These are phyloP conservation scores for Conticribra guillardii DNA, from an alignment of 108 stramenopile species.

Conservation along the genomic window DNA sequence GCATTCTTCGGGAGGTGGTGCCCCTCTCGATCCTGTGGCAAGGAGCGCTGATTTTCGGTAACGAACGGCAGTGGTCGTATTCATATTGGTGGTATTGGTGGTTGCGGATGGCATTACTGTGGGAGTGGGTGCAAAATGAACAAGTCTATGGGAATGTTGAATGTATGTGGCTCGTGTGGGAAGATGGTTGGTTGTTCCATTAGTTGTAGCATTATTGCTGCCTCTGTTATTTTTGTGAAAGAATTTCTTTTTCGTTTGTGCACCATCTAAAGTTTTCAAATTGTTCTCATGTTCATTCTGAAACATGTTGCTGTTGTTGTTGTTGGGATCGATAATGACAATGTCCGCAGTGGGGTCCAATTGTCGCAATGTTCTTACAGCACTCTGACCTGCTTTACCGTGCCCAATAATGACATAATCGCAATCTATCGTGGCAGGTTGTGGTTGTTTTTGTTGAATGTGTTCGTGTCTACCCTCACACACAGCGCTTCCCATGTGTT, in stretches of 20 bases:
- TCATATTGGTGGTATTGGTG: not conserved
- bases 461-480: too few relatives aligned
- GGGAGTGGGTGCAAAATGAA: slow-evolving; percentile 9
- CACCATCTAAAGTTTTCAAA: too few relatives aligned
- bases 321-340: slow-evolving; percentile 42
- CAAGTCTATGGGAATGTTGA: slow-evolving; percentile 33
- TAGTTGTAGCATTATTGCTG: slow-evolving; percentile 1
- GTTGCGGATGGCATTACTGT: not conserved
- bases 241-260: too few relatives aligned
- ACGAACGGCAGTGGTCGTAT: slow-evolving; percentile 27
- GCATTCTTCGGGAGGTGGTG: slow-evolving; percentile 74
- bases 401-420: slow-evolving; percentile 47
- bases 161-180: slow-evolving; percentile 25
- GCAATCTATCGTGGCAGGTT: slow-evolving; percentile 20
- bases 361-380: slow-evolving; percentile 26
- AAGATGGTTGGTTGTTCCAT: slow-evolving; percentile 15
- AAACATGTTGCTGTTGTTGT: not conserved
- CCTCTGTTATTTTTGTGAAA: too few relatives aligned
- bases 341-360: slow-evolving; percentile 42
- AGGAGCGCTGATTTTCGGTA: slow-evolving; percentile 79
- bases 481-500: too few relatives aligned
- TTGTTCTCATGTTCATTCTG: too few relatives aligned
- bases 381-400: slow-evolving; percentile 48
- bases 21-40: slow-evolving; percentile 80
- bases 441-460: slow-evolving; percentile 1